Base-by-base conservation (phyloP, 108 stramenopile genomes). In the Ochromonas danica region DNA sequence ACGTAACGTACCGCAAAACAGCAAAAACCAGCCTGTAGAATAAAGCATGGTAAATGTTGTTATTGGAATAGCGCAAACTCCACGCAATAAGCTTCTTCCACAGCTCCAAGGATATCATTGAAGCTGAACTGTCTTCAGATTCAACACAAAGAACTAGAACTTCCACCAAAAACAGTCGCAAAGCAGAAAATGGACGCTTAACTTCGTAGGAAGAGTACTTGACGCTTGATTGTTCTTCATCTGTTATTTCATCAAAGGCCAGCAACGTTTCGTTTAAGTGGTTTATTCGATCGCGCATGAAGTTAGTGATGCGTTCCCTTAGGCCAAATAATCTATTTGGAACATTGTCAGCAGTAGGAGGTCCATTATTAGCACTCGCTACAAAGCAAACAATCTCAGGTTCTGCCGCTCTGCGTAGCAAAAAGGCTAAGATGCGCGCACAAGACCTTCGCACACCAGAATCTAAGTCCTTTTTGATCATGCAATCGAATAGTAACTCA, bases 21-120 rank as follows among this genome's bases (percentile, higher is more conserved):
- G 72, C 51, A 60, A 75, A 75, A 27, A 75, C 30, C 36, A 75
- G 31, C 6, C 72, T 38, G 40, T 75, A 75, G 51, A 75, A 75
- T 6, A 75, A 6, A 27, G 45, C 51, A 33, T 75, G 72, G 40
- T 75, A 75, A 36, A 75, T 75, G 40, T 75, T 60, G 31, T 75
- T 75, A 36, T 75, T 35, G 14, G 72, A 6, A 36, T 75, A 75
- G 6, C 17, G 17, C 3, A 75, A 10, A 6, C 14, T 27, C 72
- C 72, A 75, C 14, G 72, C 6, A 10, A 75, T 42, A 33, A 75
- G 31, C 36, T 28, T 3, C 40, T 75, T 75, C 31, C 25, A 75
- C 10, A 75, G 40, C 40, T 75, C 72, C 31, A 57, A 45, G 14
- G 45, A 27, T 28, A 75, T 75, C 27, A 57, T 27, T 10, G n/a